phyloP scores from a whole-genome alignment of 2,329 filamentous ascomycete genomes.

The Metarhizium brunneum region DNA sequence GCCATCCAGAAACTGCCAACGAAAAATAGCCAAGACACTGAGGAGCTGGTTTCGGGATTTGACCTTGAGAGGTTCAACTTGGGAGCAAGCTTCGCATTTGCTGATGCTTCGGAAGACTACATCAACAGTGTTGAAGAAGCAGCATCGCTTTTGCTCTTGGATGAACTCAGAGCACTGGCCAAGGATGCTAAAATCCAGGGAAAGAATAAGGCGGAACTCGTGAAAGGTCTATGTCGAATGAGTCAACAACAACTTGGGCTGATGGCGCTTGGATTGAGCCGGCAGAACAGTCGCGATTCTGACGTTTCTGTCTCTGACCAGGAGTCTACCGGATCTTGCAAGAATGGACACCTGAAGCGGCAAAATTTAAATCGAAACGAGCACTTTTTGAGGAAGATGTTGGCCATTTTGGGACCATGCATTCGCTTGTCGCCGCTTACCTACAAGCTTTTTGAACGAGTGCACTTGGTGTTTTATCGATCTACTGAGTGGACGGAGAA shows the following conservation, averaged over 20 bases:
- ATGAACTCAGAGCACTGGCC: conserved; percentile 76
- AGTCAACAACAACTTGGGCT: conserved; percentile 69
- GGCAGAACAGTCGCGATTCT: conserved; percentile 53
- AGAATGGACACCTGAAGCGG: conserved; percentile 12
- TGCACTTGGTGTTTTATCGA: conserved; percentile 92
- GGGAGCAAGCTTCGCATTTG: conserved; percentile 60
- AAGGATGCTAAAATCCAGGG: conserved; percentile 82
- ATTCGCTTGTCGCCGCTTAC: conserved; percentile 66
- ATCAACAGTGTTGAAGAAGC: conserved; percentile 79
- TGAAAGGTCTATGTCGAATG: conserved; percentile 62
- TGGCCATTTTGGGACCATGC: conserved; percentile 70
- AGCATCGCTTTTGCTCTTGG: conserved; percentile 68
- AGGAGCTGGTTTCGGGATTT: conserved; percentile 18
- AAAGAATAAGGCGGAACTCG: conserved; percentile 75
- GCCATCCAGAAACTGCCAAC: conserved; percentile 43
- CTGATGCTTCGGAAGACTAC: conserved; percentile 63
- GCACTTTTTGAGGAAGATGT: conserved; percentile 70
- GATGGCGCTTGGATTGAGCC: conserved; percentile 56
- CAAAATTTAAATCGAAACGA: conserved; percentile 53
- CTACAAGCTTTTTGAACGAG: conserved; percentile 80
- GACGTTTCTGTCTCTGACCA: conserved; percentile 32
- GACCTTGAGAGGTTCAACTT: conserved; percentile 36
- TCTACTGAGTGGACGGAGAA: conserved; percentile 98
- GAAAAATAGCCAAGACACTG: conserved; percentile 4
- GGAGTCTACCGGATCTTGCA: conserved; percentile 19